A percentile compares a stretch with the other conserved stretches of the same genome.
Evolutionary conservation across 257 asterid genomes (phyloP).

Genomic region (Penstemon eatonii): DNA sequence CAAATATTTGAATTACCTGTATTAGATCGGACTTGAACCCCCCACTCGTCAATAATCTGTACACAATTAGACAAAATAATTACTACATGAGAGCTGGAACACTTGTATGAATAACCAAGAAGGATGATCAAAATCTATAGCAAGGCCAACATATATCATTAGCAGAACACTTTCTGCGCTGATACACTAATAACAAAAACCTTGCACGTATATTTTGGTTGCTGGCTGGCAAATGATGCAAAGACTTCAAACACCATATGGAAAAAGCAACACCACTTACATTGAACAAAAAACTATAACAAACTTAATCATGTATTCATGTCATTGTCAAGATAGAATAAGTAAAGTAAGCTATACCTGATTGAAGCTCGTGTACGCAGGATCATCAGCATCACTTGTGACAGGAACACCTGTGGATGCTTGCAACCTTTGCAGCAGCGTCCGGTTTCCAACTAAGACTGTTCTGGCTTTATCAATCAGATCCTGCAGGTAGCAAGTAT

Average conservation of each 20-base stretch:
- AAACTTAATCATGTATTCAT: no score
- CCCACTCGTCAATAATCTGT: slow-evolving; percentile 93
- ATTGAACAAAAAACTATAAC: neutral
- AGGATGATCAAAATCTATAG: slow-evolving; percentile 25
- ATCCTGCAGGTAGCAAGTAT: slow-evolving; percentile 51
- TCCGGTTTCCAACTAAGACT: slow-evolving; percentile 78
- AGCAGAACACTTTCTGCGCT: slow-evolving; percentile 27
- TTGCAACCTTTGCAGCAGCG: slow-evolving; percentile 70
- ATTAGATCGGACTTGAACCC: slow-evolving; percentile 61
- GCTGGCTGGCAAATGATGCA: slow-evolving; percentile 62
- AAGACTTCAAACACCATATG: slow-evolving; percentile 44
- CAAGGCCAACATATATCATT: slow-evolving; percentile 31
- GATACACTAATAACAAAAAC: slow-evolving; percentile 24
- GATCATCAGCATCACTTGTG: slow-evolving; percentile 57
- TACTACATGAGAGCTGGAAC: slow-evolving; percentile 20
- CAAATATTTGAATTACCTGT: slow-evolving; percentile 44
- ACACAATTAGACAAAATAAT: slow-evolving; percentile 28
- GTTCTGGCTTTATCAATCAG: slow-evolving; percentile 84
- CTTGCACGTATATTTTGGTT: slow-evolving; percentile 52
- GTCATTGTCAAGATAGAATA: neutral
- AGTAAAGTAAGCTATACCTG: slow-evolving; percentile 45
- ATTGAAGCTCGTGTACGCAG: slow-evolving; percentile 63
- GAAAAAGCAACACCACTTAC: slow-evolving; percentile 47
- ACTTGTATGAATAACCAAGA: slow-evolving; percentile 4
- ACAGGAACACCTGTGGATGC: slow-evolving; percentile 58